Base-by-base conservation (phyloP, 345 rosid species). In the Citrus maxima region DNA sequence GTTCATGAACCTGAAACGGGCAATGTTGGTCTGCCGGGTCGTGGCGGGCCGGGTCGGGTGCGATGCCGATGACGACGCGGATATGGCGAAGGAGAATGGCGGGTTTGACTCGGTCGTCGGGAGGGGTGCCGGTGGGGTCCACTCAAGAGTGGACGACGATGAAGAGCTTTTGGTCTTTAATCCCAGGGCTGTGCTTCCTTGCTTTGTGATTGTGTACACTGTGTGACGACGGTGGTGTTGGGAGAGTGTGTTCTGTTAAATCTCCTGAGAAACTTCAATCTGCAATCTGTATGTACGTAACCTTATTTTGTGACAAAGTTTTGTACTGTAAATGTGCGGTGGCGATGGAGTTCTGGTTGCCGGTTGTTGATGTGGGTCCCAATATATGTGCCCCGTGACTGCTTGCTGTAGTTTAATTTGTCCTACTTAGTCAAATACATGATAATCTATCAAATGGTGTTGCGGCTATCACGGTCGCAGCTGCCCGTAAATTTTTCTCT, bases 121-220 rank as follows among this genome's bases (percentile, higher is more conserved):
- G 27, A 85, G 96, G 58, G 90, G 88, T 32, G 86, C 84, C 37
- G 73, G 89, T 72, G 89, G 87, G 84, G 75, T 82, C 77, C 74
- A 82, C 28, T 32, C 82, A 10, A 89, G 90, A 73, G 18, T 89
- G 80, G 97, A 94, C 67, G 97, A 92, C 21, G 95, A 94, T 24
- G 95, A 94, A 73, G 99, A 94, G 87, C 85, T 96, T 25, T 10
- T 90, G 54, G 95, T 96, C 79, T 94, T 93, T 80, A 94, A 94
- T 89, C 99, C 99, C 28, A 90, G 97, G 94, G 98, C 98, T 67
- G 95, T 94, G 86, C 98, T 96, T 83, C 97, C 99, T 78, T 96
- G 98, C 88, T 96, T 94, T 73, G 93, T 91, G 54, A 93, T 96
- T 24, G 98, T 96, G 77, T 96, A 93, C 80, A 84, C 92, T 3